A percentile compares a stretch with the other conserved stretches of the same genome.
These are phyloP conservation scores for Eleusine coracana DNA, from an alignment of 176 grass and related monocot species.

Conservation along the genomic window DNA sequence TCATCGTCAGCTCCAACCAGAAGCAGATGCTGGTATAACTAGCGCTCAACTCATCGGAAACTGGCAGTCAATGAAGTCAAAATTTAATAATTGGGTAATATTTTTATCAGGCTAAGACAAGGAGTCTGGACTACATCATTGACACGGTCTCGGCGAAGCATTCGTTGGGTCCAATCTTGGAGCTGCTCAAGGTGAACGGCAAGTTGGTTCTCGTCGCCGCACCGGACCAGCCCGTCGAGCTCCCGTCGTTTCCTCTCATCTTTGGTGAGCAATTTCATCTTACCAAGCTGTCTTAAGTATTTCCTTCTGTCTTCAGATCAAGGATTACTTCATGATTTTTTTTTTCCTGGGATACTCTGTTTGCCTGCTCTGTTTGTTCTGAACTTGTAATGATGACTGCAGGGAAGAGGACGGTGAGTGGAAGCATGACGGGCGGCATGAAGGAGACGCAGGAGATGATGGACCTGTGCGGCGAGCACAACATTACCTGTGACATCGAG, in stretches of 20 bases:
- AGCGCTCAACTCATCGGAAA: background rate
- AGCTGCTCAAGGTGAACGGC: conserved; percentile 78
- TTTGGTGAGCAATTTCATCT: conserved; percentile 54
- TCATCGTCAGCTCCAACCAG: conserved; percentile 60
- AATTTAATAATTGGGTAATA: background rate
- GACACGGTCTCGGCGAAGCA: conserved; percentile 75
- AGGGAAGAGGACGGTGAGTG: conserved; percentile 75
- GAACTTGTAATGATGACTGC: background rate
- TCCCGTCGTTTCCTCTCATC: conserved; percentile 86
- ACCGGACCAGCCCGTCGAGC: conserved; percentile 77
- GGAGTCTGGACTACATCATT: conserved; percentile 77
- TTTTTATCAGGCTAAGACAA: conserved; percentile 27
- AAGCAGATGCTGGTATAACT: conserved; percentile 61
- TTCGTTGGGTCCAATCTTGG: conserved; percentile 73
- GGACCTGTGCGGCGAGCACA: conserved; percentile 62
- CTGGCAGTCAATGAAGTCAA: background rate
- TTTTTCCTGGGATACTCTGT: background rate
- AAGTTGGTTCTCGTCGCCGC: conserved; percentile 73
- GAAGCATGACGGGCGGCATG: conserved; percentile 81
- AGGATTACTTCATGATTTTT: too few species aligned
- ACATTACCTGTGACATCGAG: conserved; percentile 78
- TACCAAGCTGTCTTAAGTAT: too few species aligned
- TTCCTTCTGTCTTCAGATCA: too few species aligned
- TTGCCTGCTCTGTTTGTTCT: background rate
- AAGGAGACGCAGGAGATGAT: conserved; percentile 95